Base-by-base conservation (phyloP, 1,139 yeast genomes). In the Yamadazyma jaroonii region DNA sequence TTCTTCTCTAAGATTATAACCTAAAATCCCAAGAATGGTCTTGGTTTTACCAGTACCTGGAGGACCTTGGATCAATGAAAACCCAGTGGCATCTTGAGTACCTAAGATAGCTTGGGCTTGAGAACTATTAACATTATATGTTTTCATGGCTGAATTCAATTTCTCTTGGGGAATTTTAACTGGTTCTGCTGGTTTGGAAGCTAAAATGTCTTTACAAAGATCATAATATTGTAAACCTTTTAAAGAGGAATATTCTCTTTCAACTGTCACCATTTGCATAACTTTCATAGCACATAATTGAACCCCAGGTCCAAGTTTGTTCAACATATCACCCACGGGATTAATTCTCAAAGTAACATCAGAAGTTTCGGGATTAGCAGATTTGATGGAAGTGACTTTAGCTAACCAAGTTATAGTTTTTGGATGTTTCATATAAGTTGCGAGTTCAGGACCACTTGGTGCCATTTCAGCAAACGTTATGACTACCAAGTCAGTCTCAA, bases 31-130 rank as follows among this genome's bases (percentile, higher is more conserved):
- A 31, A 94, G 61, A 64, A 94, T 92, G 0, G 99, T 94, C 56
- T 92, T 94, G 1, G 99, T 94, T 58, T 94, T 94, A 67, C 98
- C 98, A 0, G 98, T 92, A 62, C 97, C 97, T 0, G 97, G 97
- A 1, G 97, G 97, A 42, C 98, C 99, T 63, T 92, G 98, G 57
- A 92, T 89, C 36, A 92, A 69, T 0, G 95, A 84, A 56, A 94
- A 88, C 0, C 98, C 99, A 3, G 67, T 68, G 7, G 77, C 71
- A 21, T 67, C 59, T 32, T 79, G 78, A 0, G 96, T 76, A 1
- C 90, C 87, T 24, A 82, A 69, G 41, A 92, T 86, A 0, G 98
- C 98, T 32, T 64, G 71, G 0, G 97, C 97, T 60, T 94, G 98
- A 0, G 97, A 90, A 27, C 74, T 74, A 59, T 94, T 94, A 25